A percentile compares a stretch with the other conserved stretches of the same genome.
These are phyloP conservation scores for Suillus subalutaceus DNA, from an alignment of 768 basidiomycete genomes.

Conservation along the genomic window DNA sequence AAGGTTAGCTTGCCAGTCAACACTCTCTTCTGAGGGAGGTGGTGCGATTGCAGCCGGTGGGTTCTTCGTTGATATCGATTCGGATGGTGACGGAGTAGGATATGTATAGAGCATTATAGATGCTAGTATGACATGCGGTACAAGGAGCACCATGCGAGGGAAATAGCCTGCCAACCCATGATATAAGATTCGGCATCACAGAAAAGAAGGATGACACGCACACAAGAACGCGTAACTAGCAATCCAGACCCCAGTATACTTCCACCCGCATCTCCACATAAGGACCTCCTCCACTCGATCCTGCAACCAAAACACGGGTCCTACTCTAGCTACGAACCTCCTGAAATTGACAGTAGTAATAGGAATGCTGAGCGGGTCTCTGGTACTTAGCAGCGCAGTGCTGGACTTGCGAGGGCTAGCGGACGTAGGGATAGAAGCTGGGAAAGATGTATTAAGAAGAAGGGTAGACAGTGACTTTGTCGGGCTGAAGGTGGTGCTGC, in stretches of 20 bases:
- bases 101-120: slow-evolving; percentile 69
- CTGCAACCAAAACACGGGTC: slow-evolving; percentile 88
- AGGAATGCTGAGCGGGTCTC: slow-evolving; percentile 75
- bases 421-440: slow-evolving; percentile 18
- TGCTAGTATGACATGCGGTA: slow-evolving; percentile 68
- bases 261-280: slow-evolving; percentile 80
- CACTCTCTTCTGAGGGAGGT: slow-evolving; percentile 52
- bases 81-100: slow-evolving; percentile 38
- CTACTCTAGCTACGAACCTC: slow-evolving; percentile 73
- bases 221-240: slow-evolving; percentile 75
- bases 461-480: slow-evolving; percentile 38
- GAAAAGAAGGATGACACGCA: slow-evolving; percentile 29
- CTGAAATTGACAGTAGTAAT: slow-evolving; percentile 81
- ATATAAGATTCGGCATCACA: background rate
- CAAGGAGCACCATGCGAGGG: slow-evolving; percentile 68
- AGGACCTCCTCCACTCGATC: slow-evolving; percentile 86
- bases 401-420: slow-evolving; percentile 26
- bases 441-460: slow-evolving; percentile 24
- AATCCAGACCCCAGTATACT: slow-evolving; percentile 74
- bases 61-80: background rate
- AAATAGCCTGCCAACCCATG: slow-evolving; percentile 60
- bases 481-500: slow-evolving; percentile 28
- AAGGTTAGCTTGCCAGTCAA: slow-evolving; percentile 85
- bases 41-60: background rate
- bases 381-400: slow-evolving; percentile 51